Conservation (phyloP, 306 rosid species). For the Ormosia emarginata region DNA sequence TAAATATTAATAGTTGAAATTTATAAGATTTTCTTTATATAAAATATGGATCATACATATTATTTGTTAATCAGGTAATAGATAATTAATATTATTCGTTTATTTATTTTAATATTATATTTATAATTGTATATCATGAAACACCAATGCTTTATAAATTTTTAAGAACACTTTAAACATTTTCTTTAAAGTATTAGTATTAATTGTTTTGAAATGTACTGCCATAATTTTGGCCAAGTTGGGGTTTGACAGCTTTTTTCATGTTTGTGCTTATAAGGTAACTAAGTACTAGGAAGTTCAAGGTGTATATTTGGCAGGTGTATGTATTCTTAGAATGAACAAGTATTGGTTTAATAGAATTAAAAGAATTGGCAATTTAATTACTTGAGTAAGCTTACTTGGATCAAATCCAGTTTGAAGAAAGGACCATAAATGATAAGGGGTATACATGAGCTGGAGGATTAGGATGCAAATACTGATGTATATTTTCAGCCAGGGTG, state of each 20-base stretch:
- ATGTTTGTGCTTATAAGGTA: neutral
- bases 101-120: too few species aligned
- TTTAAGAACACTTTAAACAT: too few species aligned
- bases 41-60: too few species aligned
- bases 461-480: neutral
- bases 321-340: neutral
- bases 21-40: too few species aligned
- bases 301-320: neutral
- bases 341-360: neutral
- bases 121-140: too few species aligned
- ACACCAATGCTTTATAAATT: too few species aligned
- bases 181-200: neutral
- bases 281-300: neutral
- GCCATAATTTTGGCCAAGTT: neutral
- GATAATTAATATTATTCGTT: too few species aligned
- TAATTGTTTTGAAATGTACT: constrained; percentile 14
- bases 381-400: neutral
- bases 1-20: too few species aligned
- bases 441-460: neutral
- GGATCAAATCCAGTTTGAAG: neutral
- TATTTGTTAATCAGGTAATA: too few species aligned
- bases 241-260: neutral
- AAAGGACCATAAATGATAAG: neutral
- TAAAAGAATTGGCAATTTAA: neutral
- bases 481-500: neutral